phyloP scores from a whole-genome alignment of 2,329 filamentous ascomycete genomes.

The Fusarium sulawesiense region DNA sequence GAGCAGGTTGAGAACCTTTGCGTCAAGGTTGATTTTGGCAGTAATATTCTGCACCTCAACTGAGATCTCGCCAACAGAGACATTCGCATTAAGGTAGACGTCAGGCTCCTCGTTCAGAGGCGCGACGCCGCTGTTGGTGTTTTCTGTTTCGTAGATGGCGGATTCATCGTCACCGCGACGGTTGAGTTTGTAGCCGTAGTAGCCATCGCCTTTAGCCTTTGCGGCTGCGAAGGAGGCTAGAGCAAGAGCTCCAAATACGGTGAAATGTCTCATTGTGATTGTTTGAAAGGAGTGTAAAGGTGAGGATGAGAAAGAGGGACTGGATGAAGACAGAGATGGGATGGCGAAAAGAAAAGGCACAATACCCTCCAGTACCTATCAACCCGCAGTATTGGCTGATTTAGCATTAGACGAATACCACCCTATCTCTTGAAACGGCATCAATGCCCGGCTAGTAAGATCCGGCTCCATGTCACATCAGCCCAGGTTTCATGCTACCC shows the following conservation, averaged over 20 bases:
- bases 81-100: conserved; percentile 25
- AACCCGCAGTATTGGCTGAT: background rate
- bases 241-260: conserved; percentile 10
- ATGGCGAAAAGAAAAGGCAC: conserved; percentile 9
- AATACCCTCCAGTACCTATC: background rate
- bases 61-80: conserved; percentile 26
- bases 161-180: conserved; percentile 26
- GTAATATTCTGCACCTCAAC: conserved; percentile 26
- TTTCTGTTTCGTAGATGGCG: conserved; percentile 29
- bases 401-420: background rate
- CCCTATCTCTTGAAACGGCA: conserved; percentile 15
- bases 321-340: background rate
- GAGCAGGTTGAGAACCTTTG: conserved; percentile 27
- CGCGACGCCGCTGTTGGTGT: conserved; percentile 17
- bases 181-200: conserved; percentile 24
- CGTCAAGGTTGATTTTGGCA: conserved; percentile 28
- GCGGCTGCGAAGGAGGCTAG: conserved; percentile 7
- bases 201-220: conserved; percentile 22
- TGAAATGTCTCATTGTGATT: conserved; percentile 13
- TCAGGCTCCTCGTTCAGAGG: conserved; percentile 24
- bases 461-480: conserved; percentile 5
- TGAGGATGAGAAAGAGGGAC: background rate
- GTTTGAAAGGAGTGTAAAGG: background rate
- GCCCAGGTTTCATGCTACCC: conserved; percentile 15
- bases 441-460: background rate